phyloP scores from a whole-genome alignment of 768 basidiomycete genomes.

The Lactarius pseudohatsudake region DNA sequence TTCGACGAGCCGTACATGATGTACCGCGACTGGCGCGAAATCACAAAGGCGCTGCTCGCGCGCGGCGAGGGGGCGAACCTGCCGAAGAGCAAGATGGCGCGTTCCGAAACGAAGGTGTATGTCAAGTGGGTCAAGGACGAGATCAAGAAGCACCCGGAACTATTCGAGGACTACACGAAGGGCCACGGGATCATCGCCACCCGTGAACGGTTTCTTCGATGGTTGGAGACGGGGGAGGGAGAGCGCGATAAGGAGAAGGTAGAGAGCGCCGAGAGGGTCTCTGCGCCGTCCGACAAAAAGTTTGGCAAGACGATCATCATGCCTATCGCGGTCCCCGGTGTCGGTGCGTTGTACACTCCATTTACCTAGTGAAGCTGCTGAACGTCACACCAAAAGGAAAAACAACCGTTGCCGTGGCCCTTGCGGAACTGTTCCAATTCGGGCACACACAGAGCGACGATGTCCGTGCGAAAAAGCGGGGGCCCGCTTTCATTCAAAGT shows the following conservation, averaged over 20 bases:
- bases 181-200: conserved; percentile 85
- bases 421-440: conserved; percentile 77
- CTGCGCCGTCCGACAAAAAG: conserved; percentile 29
- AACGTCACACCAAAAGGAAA: conserved; percentile 59
- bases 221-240: conserved; percentile 55
- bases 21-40: conserved; percentile 96
- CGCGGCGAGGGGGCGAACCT: conserved; percentile 41
- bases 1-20: conserved; percentile 99
- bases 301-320: conserved; percentile 80
- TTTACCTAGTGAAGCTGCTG: background rate
- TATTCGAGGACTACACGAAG: conserved; percentile 63
- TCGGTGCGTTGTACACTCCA: conserved; percentile 56
- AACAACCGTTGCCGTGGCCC: conserved; percentile 79
- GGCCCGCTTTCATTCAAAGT: conserved; percentile 67
- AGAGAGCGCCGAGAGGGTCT: conserved; percentile 34
- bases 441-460: conserved; percentile 96
- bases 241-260: conserved; percentile 33
- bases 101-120: conserved; percentile 78
- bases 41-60: conserved; percentile 74
- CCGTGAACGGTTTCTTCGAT: conserved; percentile 74
- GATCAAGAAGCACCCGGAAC: conserved; percentile 57
- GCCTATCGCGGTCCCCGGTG: conserved; percentile 89
- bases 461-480: conserved; percentile 72
- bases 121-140: conserved; percentile 80
- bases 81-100: conserved; percentile 65